phyloP scores from a whole-genome alignment of 2,329 filamentous ascomycete genomes.

The Chalara sp. region DNA sequence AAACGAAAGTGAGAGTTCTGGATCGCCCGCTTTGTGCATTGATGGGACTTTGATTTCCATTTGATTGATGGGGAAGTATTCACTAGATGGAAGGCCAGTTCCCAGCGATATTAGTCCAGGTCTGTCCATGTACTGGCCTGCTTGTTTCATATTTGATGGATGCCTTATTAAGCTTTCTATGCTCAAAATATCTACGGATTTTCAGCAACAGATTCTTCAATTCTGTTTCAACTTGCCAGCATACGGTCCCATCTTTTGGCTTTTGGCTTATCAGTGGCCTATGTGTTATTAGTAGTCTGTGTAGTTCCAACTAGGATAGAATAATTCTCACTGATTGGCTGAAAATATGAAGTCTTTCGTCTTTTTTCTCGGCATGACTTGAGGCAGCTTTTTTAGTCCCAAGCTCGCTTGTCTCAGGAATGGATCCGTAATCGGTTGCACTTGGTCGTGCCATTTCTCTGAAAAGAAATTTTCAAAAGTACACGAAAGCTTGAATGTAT shows the following conservation, averaged over 20 bases:
- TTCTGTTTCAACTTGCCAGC: conserved; percentile 30
- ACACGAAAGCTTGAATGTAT: too few relatives aligned
- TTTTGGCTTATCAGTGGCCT: conserved; percentile 50
- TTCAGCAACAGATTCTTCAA: conserved; percentile 1
- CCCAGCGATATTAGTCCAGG: conserved; percentile 86
- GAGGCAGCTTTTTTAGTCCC: too few relatives aligned
- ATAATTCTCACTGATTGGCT: too few relatives aligned
- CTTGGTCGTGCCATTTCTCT: too few relatives aligned
- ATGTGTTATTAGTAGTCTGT: too few relatives aligned
- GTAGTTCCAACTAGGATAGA: too few relatives aligned
- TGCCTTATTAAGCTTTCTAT: conserved; percentile 53
- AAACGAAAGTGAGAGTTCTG: conserved; percentile 57
- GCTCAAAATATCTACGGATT: conserved; percentile 43
- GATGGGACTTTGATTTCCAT: conserved; percentile 70
- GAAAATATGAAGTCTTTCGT: too few relatives aligned
- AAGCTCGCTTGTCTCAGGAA: too few relatives aligned
- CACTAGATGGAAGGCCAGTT: conserved; percentile 79
- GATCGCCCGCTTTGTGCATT: conserved; percentile 63
- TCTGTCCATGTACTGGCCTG: conserved; percentile 70
- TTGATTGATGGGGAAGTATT: conserved; percentile 87
- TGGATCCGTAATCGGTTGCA: too few relatives aligned
- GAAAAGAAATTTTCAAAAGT: too few relatives aligned
- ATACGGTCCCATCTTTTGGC: conserved; percentile 81
- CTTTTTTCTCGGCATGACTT: too few relatives aligned
- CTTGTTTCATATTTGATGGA: conserved; percentile 73